These are phyloP conservation scores for Taxawa tesnikishii DNA, from an alignment of 2,329 filamentous ascomycete species.

Conservation along the genomic window DNA sequence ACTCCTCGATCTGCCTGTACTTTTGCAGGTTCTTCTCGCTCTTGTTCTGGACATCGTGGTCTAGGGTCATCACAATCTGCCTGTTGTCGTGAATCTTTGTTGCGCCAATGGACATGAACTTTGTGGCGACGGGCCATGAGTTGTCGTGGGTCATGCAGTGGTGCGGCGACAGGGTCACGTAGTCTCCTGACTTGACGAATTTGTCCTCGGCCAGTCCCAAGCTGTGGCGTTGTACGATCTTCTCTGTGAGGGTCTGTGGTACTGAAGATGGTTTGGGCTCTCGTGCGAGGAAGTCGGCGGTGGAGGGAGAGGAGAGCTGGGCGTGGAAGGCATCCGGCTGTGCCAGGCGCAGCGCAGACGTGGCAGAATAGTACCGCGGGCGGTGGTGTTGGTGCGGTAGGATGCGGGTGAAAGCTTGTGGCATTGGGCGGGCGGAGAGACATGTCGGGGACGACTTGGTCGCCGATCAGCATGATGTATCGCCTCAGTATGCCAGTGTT, in stretches of 20 bases:
- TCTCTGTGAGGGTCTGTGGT: constrained; percentile 79
- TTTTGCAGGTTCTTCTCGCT: constrained; percentile 68
- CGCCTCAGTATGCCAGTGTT: too few species aligned
- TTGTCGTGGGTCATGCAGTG: constrained; percentile 84
- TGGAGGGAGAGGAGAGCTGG: constrained; percentile 44
- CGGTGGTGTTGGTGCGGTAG: not conserved
- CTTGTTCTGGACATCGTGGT: constrained; percentile 84
- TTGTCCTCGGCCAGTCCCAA: constrained; percentile 67
- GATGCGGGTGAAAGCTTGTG: constrained; percentile 2
- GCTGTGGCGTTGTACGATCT: constrained; percentile 76
- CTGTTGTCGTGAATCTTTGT: constrained; percentile 56
- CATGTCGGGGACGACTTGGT: not conserved
- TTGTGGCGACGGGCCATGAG: constrained; percentile 60
- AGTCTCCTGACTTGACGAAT: constrained; percentile 67
- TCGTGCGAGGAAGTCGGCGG: constrained; percentile 59
- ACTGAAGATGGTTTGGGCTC: constrained; percentile 27
- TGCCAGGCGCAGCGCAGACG: constrained; percentile 12
- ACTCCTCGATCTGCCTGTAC: constrained; percentile 68
- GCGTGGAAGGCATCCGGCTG: constrained; percentile 47
- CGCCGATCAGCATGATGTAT: too few species aligned
- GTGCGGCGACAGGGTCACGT: constrained; percentile 61
- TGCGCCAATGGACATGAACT: constrained; percentile 76
- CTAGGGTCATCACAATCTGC: constrained; percentile 73
- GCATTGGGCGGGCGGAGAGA: not conserved
- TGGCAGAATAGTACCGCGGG: constrained; percentile 7